Base-by-base conservation (phyloP, 2,329 filamentous ascomycete genomes). In the Penicillium sp. region DNA sequence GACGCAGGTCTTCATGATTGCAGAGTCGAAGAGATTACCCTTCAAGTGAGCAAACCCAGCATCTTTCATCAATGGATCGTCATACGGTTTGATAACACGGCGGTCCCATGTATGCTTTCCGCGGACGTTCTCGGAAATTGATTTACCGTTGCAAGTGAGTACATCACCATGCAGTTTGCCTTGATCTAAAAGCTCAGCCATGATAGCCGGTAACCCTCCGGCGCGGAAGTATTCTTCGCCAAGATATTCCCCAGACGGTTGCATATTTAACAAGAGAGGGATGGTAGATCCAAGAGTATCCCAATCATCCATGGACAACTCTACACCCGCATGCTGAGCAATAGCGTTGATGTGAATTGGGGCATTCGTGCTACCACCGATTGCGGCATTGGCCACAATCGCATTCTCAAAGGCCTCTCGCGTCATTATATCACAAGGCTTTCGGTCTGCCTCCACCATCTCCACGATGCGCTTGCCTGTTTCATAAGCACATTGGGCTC, bases 281-380 rank as follows among this genome's bases (percentile, higher is more conserved):
- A 82, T 71, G 7, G 72, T 62, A 59, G 77, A 79, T 3, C 81
- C 81, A 14, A 82, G 64, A 0, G 61, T 63, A 61, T 83, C 80
- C 79, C 80, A 83, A 62, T 83, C 80, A 56, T 83, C 77, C 30
- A 82, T 65, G 11, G 76, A 71, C 0, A 84, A 65, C 1, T 74
- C 65, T 1, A 84, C 76, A 1, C 79, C 80, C 10, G 81, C 76
- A 49, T 83, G 81, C 55, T 78, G 79, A 2, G 81, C 81, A 19
- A 83, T 76, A 9, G 81, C 81, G 36, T 77, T 79, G 44, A 83
- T 68, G 62, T 83, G 81, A 45, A 84, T 82, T 0, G 80, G 80
- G 0, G 81, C 80, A 57, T 84, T 84, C 4, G 81, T 82, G 57
- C 78, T 81, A 13, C 81, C 81, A 26, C 81, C 81, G 49, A 83